Evolutionary conservation across 371 early-diverging fungal species (phyloP), one percentile per base, ranked within the genome.

Genomic region (Syncephalastrum sp.): DNA sequence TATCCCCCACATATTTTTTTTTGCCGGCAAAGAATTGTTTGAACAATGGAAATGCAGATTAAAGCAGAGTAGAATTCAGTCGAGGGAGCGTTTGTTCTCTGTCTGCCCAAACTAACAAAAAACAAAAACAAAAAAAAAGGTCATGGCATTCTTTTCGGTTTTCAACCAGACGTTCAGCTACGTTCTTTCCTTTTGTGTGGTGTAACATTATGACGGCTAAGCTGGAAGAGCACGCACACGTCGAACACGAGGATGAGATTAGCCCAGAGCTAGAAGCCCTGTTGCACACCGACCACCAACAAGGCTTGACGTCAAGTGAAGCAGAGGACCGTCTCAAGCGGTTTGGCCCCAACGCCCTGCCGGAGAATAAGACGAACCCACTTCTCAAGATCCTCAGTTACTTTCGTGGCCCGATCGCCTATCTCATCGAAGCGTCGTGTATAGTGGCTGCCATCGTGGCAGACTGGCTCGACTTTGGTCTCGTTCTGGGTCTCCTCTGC

Each of bases 391-490:
- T 95, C 72, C 73, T 94, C 33, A 69, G 83, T 25, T 95, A 91
- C 81, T 93, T 97, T 65, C 84, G 82, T 19, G 95, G 95, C 54
- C 84, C 96, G 53, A 95, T 95, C 61, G 86, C 94, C 48, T 91
- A 86, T 74, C 76, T 96, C 60, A 89, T 95, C 56, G 94, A 94
- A 72, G 70, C 89, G 43, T 84, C 92, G 10, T 82, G 79, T 70
- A 82, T 95, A 63, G 73, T 87, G 59, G 81, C 88, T 17, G 91
- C 82, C 51, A 68, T 90, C 5, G 88, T 88, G 2, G 65, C 82
- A 63, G 88, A 90, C 64, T 91, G 91, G 91, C 62, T 90, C 57
- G 93, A 96, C 68, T 89, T 96, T 70, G 94, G 88, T 25, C 89
- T 95, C 58, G 86, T 96, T 51, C 69, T 91, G 23, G 87, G 82